Evolutionary conservation across 352 stramenopile genomes (phyloP).

Genomic region (Globisporangium cylindrosporum): DNA sequence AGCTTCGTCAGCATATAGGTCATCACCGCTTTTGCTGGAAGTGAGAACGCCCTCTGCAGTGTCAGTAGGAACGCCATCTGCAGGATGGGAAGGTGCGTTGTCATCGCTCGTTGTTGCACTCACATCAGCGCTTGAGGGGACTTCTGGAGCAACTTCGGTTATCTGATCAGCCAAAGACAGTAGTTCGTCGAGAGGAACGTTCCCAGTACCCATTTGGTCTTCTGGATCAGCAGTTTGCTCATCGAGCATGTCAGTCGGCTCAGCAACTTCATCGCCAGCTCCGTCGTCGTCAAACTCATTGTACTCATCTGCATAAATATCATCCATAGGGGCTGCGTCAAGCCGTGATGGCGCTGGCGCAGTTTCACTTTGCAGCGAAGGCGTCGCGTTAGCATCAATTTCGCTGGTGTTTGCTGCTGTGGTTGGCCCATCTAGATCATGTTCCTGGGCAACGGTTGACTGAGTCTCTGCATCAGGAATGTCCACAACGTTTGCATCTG

Average conservation of each 20-base stretch:
- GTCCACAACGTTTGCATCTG: not conserved
- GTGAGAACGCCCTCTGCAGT: constrained; percentile 8
- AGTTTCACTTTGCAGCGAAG: not conserved
- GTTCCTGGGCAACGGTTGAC: not conserved
- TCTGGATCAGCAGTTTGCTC: constrained; percentile 13
- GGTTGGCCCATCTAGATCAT: not conserved
- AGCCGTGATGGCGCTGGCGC: not conserved
- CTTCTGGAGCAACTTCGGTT: not conserved
- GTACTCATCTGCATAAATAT: constrained; percentile 56
- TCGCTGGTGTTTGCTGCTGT: not conserved
- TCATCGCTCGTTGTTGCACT: not conserved
- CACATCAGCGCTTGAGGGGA: not conserved
- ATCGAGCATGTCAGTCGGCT: constrained; percentile 20
- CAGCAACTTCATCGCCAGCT: constrained; percentile 31
- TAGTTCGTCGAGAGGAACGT: constrained; percentile 13
- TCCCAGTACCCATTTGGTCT: not conserved
- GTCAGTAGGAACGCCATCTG: not conserved
- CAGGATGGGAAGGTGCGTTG: not conserved
- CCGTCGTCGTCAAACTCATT: constrained; percentile 55
- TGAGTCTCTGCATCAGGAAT: not conserved
- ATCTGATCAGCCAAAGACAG: constrained; percentile 13
- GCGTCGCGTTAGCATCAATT: not conserved
- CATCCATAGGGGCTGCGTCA: constrained; percentile 23
- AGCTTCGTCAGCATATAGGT: constrained; percentile 31
- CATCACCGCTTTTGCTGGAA: constrained; percentile 33